Evolutionary conservation across 495 filamentous ascomycete genomes (phyloP).

Genomic region (Talaromyces adpressus): DNA sequence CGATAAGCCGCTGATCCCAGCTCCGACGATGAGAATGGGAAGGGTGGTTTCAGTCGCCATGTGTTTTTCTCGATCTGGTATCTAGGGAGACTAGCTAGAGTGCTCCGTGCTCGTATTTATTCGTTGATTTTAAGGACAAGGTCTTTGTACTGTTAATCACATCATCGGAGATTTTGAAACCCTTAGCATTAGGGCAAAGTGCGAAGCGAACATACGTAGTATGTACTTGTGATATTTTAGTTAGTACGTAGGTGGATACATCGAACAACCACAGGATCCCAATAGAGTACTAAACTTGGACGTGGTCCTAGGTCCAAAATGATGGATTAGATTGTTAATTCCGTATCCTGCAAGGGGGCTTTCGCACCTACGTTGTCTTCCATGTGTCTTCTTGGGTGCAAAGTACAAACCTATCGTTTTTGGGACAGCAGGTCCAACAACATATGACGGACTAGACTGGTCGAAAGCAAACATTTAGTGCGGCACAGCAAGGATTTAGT

Average conservation of each 20-base stretch:
- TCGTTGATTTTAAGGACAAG: background rate
- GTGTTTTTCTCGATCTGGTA: background rate
- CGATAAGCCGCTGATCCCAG: constrained; percentile 51
- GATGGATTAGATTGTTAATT: background rate
- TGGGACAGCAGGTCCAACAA: background rate
- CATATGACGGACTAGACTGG: background rate
- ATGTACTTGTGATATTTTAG: background rate
- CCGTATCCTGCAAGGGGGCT: background rate
- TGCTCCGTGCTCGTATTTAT: background rate
- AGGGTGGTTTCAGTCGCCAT: background rate
- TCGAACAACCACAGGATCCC: background rate
- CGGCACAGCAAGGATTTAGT: background rate
- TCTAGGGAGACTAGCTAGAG: background rate
- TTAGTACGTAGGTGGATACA: background rate
- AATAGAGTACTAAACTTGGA: background rate
- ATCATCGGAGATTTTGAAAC: background rate
- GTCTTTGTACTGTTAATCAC: background rate
- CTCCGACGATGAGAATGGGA: constrained; percentile 50
- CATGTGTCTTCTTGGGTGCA: background rate
- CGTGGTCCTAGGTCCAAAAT: background rate
- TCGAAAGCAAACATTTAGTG: background rate
- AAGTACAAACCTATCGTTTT: background rate
- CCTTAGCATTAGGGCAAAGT: background rate
- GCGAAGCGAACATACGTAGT: background rate
- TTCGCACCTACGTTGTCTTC: background rate